phyloP scores from a whole-genome alignment of 2,329 filamentous ascomycete genomes.

The Xylogone sp. region DNA sequence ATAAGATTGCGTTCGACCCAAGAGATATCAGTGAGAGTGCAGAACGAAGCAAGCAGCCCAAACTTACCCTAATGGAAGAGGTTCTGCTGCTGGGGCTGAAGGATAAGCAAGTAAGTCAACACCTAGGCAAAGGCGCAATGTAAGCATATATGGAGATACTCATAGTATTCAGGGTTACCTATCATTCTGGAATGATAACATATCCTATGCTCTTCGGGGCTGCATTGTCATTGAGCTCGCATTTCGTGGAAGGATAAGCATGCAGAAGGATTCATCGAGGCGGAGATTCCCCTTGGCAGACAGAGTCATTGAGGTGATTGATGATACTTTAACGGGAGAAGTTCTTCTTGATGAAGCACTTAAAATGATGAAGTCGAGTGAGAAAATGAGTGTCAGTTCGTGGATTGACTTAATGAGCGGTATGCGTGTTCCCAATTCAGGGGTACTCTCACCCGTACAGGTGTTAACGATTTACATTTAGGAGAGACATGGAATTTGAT shows the following conservation, averaged over 20 bases:
- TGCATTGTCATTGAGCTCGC: constrained; percentile 98
- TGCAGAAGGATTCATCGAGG: constrained; percentile 94
- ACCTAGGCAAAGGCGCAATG: constrained; percentile 6
- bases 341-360: constrained; percentile 95
- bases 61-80: constrained; percentile 98
- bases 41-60: constrained; percentile 95
- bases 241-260: constrained; percentile 92
- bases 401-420: constrained; percentile 99
- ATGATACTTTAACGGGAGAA: constrained; percentile 94
- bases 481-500: constrained; percentile 99
- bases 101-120: constrained; percentile 82
- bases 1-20: constrained; percentile 98
- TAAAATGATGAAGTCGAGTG: constrained; percentile 99
- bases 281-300: constrained; percentile 91
- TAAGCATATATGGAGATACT: constrained; percentile 6
- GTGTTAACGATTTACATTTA: constrained; percentile 33
- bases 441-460: constrained; percentile 3
- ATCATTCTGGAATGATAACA: constrained; percentile 99
- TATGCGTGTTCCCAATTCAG: constrained; percentile 33
- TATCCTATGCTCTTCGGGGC: constrained; percentile 93
- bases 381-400: constrained; percentile 99
- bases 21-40: constrained; percentile 95
- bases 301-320: constrained; percentile 92
- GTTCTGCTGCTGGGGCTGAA: constrained; percentile 92
- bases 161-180: constrained; percentile 72